Evolutionary conservation across 345 rosid species (phyloP), one percentile per base, ranked within the genome.

Genomic region (Litchi chinensis): DNA sequence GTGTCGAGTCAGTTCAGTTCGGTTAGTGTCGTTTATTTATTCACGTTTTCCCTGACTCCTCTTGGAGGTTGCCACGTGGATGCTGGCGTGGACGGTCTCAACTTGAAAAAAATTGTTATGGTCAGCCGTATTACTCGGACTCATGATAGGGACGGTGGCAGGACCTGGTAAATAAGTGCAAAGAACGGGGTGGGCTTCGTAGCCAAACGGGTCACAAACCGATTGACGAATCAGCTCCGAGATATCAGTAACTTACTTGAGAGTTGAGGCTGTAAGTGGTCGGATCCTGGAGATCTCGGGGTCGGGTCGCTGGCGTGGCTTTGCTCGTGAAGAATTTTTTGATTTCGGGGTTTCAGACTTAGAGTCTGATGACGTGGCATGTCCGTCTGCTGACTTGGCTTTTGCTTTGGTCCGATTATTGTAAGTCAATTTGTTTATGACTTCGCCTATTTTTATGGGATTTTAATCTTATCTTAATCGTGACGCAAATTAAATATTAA

Each of bases 101-200:
- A 0, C 60, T 8, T 62, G 21, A 46, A 46, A 46, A 65, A 63
- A 60, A 39, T 57, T 66, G 66, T 70, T 64, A 44, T 70, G 86
- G 88, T 70, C 84, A 44, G 67, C 80, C 90, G 40, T 77, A 65
- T 54, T 72, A 59, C 19, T 81, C 86, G 89, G 83, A 57, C 43
- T 67, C 73, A 8, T 16, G 50, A 63, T 60, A 24, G 57, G 22
- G 80, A 39, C 3, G 78, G 82, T 80, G 86, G 82, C 82, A 68
- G 10, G 8, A 62, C 44, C 7, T 2, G 16, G 79, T 76, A 77
- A 83, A 66, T 76, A 79, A 66, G n/a, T 15, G 19, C 9, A 26
- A 65, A 67, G 41, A 65, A 44, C 26, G 44, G 62, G 83, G 77
- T 24, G n/a, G 28, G 43, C 28, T 56, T 76, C n/a, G 65, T 52